Evolutionary conservation across 495 filamentous ascomycete species (phyloP), one percentile per base, ranked within the genome.

Genomic region (Evernia prunastri): DNA sequence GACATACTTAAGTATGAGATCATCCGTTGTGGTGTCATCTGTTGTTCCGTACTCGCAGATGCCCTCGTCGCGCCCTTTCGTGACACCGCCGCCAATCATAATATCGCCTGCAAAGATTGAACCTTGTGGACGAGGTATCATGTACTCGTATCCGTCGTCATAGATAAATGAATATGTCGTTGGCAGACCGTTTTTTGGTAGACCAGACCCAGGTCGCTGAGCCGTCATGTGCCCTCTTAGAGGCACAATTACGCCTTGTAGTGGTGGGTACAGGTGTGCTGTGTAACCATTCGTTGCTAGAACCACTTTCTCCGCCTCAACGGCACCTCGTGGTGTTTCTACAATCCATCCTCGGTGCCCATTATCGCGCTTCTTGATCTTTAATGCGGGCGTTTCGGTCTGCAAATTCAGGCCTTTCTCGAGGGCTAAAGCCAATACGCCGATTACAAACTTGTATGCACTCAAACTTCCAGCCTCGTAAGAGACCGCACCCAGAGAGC

Each of bases 271-370:
- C 17, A 91, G 72, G 20, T 74, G 76, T 2, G 85, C 81, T 3
- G 86, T 85, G 68, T 90, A 90, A 29, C 84, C 89, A 63, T 92
- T 92, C 37, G 87, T 91, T 33, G 88, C 89, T 56, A 89, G 71
- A 12, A 91, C 76, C 4, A 91, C 77, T 53, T 78, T 81, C 31
- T 65, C 65, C 0, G 87, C 78, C 11, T 45, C 69, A n/a, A 89
- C 81, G 8, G 47, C 71, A 20, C 86, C 86, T 31, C 84, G 75
- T 18, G 72, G 61, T 4, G 87, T 89, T 33, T 80, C 56, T 0
- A 89, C 71, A 15, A 64, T 69, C 74, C 82, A 84, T 1, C 69
- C 74, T 20, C 17, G n/a, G 33, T 53, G n/a, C 31, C 66, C 64
- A 36, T 68, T 63, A 9, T 71, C 53, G 56, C 69, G 68, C 18